Evolutionary conservation across 208 protist species (phyloP), one percentile per base, ranked within the genome.

Genomic region (Crithidia fasciculata): DNA sequence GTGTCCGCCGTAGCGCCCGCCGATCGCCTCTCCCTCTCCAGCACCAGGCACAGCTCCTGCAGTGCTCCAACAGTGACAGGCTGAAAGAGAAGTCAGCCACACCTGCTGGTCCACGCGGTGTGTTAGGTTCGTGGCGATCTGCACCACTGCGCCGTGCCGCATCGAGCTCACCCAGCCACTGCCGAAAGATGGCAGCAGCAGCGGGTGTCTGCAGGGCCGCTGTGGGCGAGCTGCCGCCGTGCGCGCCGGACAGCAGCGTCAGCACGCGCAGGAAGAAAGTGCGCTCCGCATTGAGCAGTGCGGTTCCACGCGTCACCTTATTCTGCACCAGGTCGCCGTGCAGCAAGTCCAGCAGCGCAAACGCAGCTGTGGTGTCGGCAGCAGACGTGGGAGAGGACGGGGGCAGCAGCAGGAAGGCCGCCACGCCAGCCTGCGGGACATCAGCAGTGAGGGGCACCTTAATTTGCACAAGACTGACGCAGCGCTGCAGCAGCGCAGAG

Each of bases 241-340:
- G 36, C 41, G 84, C 8, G 9, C 80, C 80, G 28, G 69, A 43
- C 10, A 83, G 54, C 8, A 90, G 65, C 10, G 73, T 57, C 62
- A 88, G 41, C 1, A 82, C 44, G 37, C 86, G 80, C 41, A 91
- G 58, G 62, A 88, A 88, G 74, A 88, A 80, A 0, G 75, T 84
- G 12, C 86, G 62, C 63, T 81, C 76, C 16, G 80, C 68, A 16
- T 67, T 59, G 44, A 65, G 55, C 10, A 39, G 43, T 5, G 69
- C 62, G 49, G 64, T 80, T 37, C 41, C 60, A 55, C 28, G 3
- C 28, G 55, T 80, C 71, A 59, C 52, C 28, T 53, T 52, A 16
- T 57, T 49, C 8, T 80, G 56, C 37, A 77, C 80, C 13, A 76
- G 6, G 40, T 80, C 36, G 0, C 56, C 68, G n/a, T 85, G 61